A percentile compares a stretch with the other conserved stretches of the same genome.
These are phyloP conservation scores for Blastobotrys apis DNA, from an alignment of 1,139 yeast genomes.

Conservation along the genomic window DNA sequence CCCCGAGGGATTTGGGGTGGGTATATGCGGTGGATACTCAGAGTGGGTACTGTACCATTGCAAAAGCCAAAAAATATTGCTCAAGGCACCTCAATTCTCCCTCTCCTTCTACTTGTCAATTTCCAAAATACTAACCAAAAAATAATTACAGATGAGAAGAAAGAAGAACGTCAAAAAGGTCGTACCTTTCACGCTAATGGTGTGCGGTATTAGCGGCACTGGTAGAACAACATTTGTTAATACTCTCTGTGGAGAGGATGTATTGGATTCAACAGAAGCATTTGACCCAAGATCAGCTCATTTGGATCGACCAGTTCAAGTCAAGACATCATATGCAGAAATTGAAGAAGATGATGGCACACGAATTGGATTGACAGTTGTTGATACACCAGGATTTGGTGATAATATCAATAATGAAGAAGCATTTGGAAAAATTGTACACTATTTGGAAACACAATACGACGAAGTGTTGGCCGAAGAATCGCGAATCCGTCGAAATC, in stretches of 20 bases:
- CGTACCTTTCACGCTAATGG: slow-evolving; percentile 71
- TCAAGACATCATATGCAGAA: slow-evolving; percentile 47
- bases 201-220: slow-evolving; percentile 67
- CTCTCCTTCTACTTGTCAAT: not conserved
- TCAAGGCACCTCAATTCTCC: not conserved
- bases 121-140: not conserved
- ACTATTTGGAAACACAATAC: slow-evolving; percentile 77
- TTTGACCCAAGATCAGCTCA: slow-evolving; percentile 45
- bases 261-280: slow-evolving; percentile 33
- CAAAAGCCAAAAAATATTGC: not conserved
- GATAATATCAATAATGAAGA: slow-evolving; percentile 62
- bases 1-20: no score
- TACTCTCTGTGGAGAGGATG: slow-evolving; percentile 76
- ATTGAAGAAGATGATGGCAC: slow-evolving; percentile 35
- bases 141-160: slow-evolving; percentile 38
- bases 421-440: slow-evolving; percentile 65
- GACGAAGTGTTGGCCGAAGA: slow-evolving; percentile 91
- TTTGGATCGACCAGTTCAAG: slow-evolving; percentile 45
- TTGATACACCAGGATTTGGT: slow-evolving; percentile 85
- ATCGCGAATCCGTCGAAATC: slow-evolving; percentile 81
- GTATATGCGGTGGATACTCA: no score
- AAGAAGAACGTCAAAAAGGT: slow-evolving; percentile 80
- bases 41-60: no score
- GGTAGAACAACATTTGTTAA: slow-evolving; percentile 80
- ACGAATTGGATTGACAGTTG: slow-evolving; percentile 44